phyloP scores from a whole-genome alignment of 1,139 yeast genomes.

The Debaryomyces fabryi region DNA sequence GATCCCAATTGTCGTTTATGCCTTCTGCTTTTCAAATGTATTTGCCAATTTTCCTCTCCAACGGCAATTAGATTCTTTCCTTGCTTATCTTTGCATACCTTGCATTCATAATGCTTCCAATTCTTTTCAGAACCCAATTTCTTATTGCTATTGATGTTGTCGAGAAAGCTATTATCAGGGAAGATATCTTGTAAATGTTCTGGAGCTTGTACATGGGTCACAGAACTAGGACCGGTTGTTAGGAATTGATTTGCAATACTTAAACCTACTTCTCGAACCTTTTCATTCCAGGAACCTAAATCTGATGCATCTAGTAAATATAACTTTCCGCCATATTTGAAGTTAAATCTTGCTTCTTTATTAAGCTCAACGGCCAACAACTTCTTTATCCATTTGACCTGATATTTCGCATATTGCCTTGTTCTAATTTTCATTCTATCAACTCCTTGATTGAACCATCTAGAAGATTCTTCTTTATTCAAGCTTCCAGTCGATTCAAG shows the following conservation, averaged over 20 bases:
- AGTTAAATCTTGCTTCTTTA: conserved; percentile 51
- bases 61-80: conserved; percentile 65
- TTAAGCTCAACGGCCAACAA: conserved; percentile 64
- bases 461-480: conserved; percentile 9
- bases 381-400: conserved; percentile 90
- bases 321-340: conserved; percentile 61
- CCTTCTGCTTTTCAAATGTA: conserved; percentile 67
- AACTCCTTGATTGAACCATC: conserved; percentile 49
- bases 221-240: conserved; percentile 28
- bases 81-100: conserved; percentile 59
- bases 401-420: conserved; percentile 83
- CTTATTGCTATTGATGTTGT: conserved; percentile 37
- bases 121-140: conserved; percentile 40
- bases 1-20: conserved; percentile 43
- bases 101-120: conserved; percentile 76
- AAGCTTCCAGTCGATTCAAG: conserved; percentile 30
- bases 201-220: conserved; percentile 44
- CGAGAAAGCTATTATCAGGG: conserved; percentile 24
- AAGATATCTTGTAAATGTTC: conserved; percentile 37
- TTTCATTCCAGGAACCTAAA: conserved; percentile 56
- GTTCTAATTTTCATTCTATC: conserved; percentile 84
- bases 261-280: conserved; percentile 60
- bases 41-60: conserved; percentile 72
- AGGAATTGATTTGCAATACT: conserved; percentile 47
- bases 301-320: conserved; percentile 80